Conservation (phyloP, 345 rosid genomes). For the Bruguiera parviflora region DNA sequence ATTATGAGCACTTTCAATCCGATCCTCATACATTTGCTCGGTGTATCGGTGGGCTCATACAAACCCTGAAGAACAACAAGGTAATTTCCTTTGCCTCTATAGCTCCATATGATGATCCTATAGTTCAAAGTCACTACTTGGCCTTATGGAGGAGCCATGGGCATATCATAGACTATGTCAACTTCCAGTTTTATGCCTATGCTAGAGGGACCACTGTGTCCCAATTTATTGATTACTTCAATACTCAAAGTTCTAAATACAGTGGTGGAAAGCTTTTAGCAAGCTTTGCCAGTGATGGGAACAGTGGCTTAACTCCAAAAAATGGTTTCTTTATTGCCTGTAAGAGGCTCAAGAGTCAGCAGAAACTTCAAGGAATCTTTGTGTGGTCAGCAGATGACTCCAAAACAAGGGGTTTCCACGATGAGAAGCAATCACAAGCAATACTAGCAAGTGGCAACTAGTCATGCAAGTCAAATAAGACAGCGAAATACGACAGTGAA, state of each 20-base stretch:
- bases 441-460: neutral
- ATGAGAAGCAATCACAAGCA: constrained; percentile 3
- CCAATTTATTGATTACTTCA: neutral
- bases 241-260: neutral
- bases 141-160: neutral
- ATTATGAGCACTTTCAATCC: neutral
- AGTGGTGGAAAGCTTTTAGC: neutral
- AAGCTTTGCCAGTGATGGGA: neutral
- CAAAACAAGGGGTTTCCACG: neutral
- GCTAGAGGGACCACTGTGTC: neutral
- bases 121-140: neutral
- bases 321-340: constrained; percentile 9
- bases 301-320: neutral
- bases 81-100: neutral
- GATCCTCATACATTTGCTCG: neutral
- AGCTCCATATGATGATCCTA: neutral
- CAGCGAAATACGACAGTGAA: too few relatives aligned
- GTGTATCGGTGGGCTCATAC: neutral
- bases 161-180: neutral
- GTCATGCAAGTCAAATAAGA: neutral
- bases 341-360: neutral
- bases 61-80: neutral
- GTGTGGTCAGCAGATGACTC: constrained; percentile 12
- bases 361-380: constrained; percentile 9
- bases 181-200: neutral